A percentile compares a stretch with the other conserved stretches of the same genome.
Conservation (phyloP, 805 yeast species). For the Metschnikowia cubensis region DNA sequence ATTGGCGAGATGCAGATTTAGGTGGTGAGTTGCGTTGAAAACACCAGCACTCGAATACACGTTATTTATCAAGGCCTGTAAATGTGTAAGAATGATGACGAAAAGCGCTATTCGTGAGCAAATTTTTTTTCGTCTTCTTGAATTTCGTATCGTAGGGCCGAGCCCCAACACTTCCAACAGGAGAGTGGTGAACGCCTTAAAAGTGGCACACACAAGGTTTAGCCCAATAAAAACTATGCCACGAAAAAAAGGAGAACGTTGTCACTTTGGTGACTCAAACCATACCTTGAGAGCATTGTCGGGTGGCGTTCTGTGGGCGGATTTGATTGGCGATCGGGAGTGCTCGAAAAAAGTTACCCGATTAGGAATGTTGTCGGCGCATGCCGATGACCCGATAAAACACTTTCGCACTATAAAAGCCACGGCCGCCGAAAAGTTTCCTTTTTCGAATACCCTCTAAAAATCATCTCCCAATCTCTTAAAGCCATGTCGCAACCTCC, state of each 20-base stretch:
- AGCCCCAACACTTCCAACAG: too few species aligned
- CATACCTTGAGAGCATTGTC: neutral
- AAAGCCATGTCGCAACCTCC: neutral
- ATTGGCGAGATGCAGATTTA: constrained; percentile 10
- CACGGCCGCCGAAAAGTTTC: neutral
- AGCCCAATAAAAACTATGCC: too few species aligned
- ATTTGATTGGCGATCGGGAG: neutral
- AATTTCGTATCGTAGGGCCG: too few species aligned
- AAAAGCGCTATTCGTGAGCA: neutral
- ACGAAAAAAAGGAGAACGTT: too few species aligned
- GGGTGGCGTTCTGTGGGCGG: neutral
- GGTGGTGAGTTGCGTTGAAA: neutral
- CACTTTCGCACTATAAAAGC: neutral
- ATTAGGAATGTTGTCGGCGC: neutral
- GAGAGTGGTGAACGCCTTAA: too few species aligned
- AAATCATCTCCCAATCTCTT: neutral
- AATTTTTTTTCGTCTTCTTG: too few species aligned
- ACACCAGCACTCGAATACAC: neutral
- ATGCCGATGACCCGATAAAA: neutral
- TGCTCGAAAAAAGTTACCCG: neutral
- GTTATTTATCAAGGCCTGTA: neutral
- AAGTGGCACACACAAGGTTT: too few species aligned
- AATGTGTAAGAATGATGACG: neutral
- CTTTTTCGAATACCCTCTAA: neutral
- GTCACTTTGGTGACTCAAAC: too few species aligned